phyloP scores from a whole-genome alignment of 192 early-diverging fungal species.

The Rhizophagus sp. region DNA sequence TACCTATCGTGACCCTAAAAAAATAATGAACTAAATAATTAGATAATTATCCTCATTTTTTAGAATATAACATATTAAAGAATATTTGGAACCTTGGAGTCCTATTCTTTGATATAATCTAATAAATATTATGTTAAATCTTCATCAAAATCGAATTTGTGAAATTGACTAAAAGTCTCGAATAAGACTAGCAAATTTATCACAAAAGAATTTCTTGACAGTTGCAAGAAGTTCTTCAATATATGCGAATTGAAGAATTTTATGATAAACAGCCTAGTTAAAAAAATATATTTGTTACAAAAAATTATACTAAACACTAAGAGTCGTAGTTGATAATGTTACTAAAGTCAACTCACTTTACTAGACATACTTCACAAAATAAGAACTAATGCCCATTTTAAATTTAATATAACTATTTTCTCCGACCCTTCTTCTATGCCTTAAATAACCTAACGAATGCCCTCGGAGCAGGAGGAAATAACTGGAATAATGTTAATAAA shows the following conservation, averaged over 20 bases:
- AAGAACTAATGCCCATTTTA: no score
- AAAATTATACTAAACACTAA: not conserved
- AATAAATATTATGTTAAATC: conserved; percentile 73
- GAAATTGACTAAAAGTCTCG: conserved; percentile 35
- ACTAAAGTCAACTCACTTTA: not conserved
- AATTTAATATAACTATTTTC: no score
- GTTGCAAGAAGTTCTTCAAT: conserved; percentile 78
- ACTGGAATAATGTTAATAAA: no score
- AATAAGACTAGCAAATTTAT: conserved; percentile 48
- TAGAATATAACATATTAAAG: not conserved
- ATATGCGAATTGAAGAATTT: conserved; percentile 81
- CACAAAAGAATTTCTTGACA: conserved; percentile 40
- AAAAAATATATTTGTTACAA: no score
- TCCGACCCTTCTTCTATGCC: no score
- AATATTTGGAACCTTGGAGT: conserved; percentile 44
- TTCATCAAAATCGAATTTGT: conserved; percentile 57
- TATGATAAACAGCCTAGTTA: conserved; percentile 73
- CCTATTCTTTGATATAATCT: conserved; percentile 64
- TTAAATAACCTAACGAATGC: no score
- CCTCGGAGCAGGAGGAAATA: no score
- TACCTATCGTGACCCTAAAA: conserved; percentile 38
- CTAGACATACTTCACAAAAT: conserved; percentile 32
- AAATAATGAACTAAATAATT: not conserved
- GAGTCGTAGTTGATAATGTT: no score
- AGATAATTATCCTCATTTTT: not conserved